Conservation (phyloP, 345 rosid species). For the Ceriops decandra region DNA sequence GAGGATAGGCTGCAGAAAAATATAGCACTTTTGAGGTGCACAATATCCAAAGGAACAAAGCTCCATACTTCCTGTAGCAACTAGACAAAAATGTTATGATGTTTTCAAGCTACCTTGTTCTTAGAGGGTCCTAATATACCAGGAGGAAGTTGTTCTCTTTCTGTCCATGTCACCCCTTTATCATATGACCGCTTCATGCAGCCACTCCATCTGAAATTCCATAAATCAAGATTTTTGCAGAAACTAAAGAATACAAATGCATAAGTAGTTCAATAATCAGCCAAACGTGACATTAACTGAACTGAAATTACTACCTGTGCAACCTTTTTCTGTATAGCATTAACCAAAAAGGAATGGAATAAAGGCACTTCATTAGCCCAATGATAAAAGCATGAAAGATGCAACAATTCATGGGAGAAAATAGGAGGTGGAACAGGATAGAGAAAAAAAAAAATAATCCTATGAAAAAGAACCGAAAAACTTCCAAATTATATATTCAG, state of each 20-base stretch:
- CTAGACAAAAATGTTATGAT: neutral
- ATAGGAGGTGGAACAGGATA: no score
- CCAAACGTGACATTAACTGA: no score
- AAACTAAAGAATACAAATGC: neutral
- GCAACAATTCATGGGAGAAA: no score
- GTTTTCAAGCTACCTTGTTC: constrained; percentile 56
- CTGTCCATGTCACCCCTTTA: constrained; percentile 68
- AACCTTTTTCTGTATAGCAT: neutral
- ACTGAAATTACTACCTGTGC: neutral
- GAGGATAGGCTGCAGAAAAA: constrained; percentile 64
- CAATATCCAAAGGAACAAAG: constrained; percentile 1
- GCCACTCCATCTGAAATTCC: constrained; percentile 77
- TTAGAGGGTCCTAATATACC: constrained; percentile 84
- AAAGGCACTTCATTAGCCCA: neutral
- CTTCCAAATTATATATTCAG: no score
- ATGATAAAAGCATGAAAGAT: no score
- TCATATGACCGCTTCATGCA: constrained; percentile 87
- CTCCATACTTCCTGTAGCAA: constrained; percentile 6
- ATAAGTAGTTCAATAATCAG: no score
- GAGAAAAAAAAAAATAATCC: no score
- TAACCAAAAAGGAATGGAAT: neutral
- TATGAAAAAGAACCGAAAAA: no score
- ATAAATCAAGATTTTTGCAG: constrained; percentile 1
- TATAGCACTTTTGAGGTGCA: neutral
- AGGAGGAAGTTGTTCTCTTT: constrained; percentile 87